Conservation (phyloP, 2,329 filamentous ascomycete genomes). For the Raffaelea arxii region DNA sequence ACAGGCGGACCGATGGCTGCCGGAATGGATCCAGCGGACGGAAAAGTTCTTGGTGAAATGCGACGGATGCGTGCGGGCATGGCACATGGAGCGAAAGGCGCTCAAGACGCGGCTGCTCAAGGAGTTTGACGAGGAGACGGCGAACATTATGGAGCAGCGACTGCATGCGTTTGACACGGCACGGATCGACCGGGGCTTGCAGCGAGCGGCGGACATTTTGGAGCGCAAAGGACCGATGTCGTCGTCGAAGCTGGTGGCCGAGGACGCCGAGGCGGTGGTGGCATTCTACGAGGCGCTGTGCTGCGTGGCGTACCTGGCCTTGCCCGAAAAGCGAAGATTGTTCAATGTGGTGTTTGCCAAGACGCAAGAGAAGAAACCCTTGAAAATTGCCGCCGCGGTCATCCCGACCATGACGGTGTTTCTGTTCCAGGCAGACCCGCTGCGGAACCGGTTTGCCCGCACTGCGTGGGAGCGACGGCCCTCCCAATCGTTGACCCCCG, state of each 20-base stretch:
- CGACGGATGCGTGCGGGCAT: conserved; percentile 62
- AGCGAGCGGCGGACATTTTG: conserved; percentile 38
- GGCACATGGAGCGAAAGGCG: conserved; percentile 58
- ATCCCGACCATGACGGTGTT: conserved; percentile 79
- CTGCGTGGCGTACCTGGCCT: conserved; percentile 64
- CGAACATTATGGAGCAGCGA: conserved; percentile 27
- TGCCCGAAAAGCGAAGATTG: conserved; percentile 39
- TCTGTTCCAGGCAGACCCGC: conserved; percentile 62
- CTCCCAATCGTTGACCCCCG: conserved; percentile 49
- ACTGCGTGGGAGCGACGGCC: conserved; percentile 58
- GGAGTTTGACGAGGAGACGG: conserved; percentile 30
- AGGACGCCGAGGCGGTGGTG: conserved; percentile 54
- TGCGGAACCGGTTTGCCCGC: conserved; percentile 57
- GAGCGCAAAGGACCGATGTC: conserved; percentile 36
- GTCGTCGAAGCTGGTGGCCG: conserved; percentile 33
- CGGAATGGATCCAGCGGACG: conserved; percentile 47
- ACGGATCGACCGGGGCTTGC: conserved; percentile 28
- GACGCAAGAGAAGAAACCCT: conserved; percentile 66
- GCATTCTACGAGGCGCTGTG: conserved; percentile 84
- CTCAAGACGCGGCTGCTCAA: conserved; percentile 51
- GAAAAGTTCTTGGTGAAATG: conserved; percentile 53
- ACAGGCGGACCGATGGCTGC: conserved; percentile 48
- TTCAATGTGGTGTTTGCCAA: conserved; percentile 80
- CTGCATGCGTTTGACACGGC: conserved; percentile 27
- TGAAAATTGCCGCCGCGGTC: conserved; percentile 62